Evolutionary conservation across 2,329 filamentous ascomycete genomes (phyloP), one percentile per base, ranked within the genome.

Genomic region (Apiospora rasikravindrae): DNA sequence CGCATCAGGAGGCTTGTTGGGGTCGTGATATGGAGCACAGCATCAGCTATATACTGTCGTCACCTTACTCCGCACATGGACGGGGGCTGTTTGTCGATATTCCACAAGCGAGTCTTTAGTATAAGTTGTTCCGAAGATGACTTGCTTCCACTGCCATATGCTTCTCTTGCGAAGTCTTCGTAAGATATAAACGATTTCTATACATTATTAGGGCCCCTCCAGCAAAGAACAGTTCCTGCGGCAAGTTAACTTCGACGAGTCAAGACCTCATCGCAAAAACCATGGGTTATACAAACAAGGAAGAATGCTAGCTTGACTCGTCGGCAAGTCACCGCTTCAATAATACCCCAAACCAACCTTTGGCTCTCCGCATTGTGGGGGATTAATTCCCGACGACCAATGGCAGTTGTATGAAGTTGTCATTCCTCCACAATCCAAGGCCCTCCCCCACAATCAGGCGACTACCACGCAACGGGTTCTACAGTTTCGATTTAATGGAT

Each of bases 291-390:
- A 64, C 33, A 22, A 64, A 64, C 57, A 64, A 64, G 57, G 57
- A 64, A 64, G 10, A 24, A 40, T 64, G 57, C 33, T 37, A 40
- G 57, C 8, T 64, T 40, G 33, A 40, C 8, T 64, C 33, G 57
- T 64, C 57, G 57, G 57, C 14, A n/a, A 64, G 57, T n/a, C 57
- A 64, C 57, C 57, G 57, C 57, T 64, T 64, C 57, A 61, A n/a
- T n/a, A n/a, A 64, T 64, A 37, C 33, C 57, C 57, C 57, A 37
- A 64, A n/a, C 19, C 29, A 40, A 33, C 22, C 11, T 11, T 64
- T 10, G 8, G 11, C 33, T 64, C 57, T 33, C 57, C 57, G 33
- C 29, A 37, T 64, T 64, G 57, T 40, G 57, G 33, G 57, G 57
- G 33, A 24, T 2, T n/a, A n/a, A n/a, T 64, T 64, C 19, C 57